Percentiles rank a stretch among this genome's conserved stretches.
These are phyloP conservation scores for Stagonosporopsis tanaceti DNA, from an alignment of 2,329 filamentous ascomycete genomes.

Conservation along the genomic window DNA sequence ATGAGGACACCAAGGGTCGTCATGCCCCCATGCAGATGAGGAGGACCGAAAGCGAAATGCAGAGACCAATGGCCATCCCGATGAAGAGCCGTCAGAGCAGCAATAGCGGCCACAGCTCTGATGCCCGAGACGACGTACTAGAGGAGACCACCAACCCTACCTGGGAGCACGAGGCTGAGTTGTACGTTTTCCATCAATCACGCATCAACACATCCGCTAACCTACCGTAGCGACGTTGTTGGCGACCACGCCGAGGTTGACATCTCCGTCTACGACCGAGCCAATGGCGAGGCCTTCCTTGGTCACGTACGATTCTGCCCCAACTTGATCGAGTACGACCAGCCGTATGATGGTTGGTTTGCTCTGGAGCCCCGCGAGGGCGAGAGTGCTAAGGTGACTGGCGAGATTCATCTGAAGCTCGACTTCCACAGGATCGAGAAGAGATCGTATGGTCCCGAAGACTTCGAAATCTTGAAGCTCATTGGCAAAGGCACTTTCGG, in stretches of 20 bases:
- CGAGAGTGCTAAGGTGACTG: slow-evolving; percentile 77
- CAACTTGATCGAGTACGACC: slow-evolving; percentile 71
- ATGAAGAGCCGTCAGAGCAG: slow-evolving; percentile 98
- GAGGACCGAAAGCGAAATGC: slow-evolving; percentile 80
- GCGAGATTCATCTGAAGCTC: slow-evolving; percentile 88
- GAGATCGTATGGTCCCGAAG: slow-evolving; percentile 90
- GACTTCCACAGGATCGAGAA: slow-evolving; percentile 83
- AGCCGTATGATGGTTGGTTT: slow-evolving; percentile 85
- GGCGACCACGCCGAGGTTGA: slow-evolving; percentile 90
- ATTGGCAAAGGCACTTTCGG: slow-evolving; percentile 99
- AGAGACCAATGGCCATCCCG: slow-evolving; percentile 89
- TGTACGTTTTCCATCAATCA: slow-evolving; percentile 70
- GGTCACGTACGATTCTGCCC: slow-evolving; percentile 87
- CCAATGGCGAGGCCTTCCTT: slow-evolving; percentile 86
- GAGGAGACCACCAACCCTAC: slow-evolving; percentile 81
- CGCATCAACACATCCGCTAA: slow-evolving; percentile 27
- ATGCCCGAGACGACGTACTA: slow-evolving; percentile 61
- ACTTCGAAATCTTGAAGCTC: slow-evolving; percentile 94
- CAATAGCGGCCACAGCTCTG: slow-evolving; percentile 81
- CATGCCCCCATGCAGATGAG: slow-evolving; percentile 59
- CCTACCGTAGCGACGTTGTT: slow-evolving; percentile 78
- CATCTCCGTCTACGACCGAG: slow-evolving; percentile 90
- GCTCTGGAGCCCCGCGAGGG: slow-evolving; percentile 79
- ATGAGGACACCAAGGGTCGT: slow-evolving; percentile 58
- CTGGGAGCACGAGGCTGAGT: slow-evolving; percentile 94